Conservation (phyloP, 108 stramenopile genomes). For the Aurantiochytrium sp. region DNA sequence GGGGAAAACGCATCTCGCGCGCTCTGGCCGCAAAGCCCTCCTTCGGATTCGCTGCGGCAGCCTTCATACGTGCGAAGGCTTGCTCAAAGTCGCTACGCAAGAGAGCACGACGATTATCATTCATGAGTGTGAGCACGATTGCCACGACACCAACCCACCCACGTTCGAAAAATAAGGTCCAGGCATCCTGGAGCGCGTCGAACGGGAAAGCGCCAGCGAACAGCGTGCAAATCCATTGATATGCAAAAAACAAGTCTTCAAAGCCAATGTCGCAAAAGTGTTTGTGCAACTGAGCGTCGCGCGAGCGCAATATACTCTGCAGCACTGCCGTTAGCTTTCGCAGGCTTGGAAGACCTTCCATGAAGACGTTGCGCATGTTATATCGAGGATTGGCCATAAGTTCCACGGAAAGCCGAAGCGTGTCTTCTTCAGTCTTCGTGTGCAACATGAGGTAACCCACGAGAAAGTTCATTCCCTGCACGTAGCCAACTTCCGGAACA, state of each 20-base stretch:
- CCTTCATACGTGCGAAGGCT: background rate
- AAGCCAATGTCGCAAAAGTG: constrained; percentile 7
- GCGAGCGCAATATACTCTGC: background rate
- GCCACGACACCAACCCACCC: background rate
- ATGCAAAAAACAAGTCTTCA: background rate
- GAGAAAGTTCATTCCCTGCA: constrained; percentile 11
- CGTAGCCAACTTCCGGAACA: background rate
- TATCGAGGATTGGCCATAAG: background rate
- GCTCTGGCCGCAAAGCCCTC: background rate
- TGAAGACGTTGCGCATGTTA: background rate
- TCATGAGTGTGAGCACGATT: background rate
- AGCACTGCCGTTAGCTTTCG: background rate
- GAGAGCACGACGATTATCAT: background rate
- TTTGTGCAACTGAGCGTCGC: background rate
- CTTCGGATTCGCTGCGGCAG: background rate
- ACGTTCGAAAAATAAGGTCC: background rate
- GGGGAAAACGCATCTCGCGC: background rate
- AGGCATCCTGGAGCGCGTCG: background rate
- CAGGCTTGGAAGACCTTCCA: background rate
- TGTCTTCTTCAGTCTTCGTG: background rate
- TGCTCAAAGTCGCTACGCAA: background rate
- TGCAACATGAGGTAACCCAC: background rate
- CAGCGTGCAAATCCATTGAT: background rate
- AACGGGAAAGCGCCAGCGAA: background rate
- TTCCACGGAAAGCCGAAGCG: background rate